Evolutionary conservation across 177 flowering plant genomes (phyloP), one percentile per base, ranked within the genome.

Genomic region (Tripterygium wilfordii): DNA sequence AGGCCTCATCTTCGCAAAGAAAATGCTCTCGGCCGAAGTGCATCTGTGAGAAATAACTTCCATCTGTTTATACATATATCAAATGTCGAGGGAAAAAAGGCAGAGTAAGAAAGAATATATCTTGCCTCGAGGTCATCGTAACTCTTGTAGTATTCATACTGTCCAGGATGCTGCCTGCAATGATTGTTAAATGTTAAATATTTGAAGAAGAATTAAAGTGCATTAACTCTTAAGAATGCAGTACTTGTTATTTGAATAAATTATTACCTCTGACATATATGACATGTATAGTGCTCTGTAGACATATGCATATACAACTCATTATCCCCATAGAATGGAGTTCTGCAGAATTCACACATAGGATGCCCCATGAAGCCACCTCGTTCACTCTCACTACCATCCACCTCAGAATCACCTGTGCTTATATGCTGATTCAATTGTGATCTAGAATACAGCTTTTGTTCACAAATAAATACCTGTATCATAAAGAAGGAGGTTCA

Each of bases 301-400:
- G 89, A 80, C 97, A 92, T 89, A 51, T 92, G 98, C 8, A 71
- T 20, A 50, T 86, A 92, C 26, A 92, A 74, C 52, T 92, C 99
- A 63, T 89, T 89, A 36, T 92, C 99, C 48, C 96, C 97, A 70
- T 92, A 92, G 50, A 82, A 92, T 8, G 97, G 84, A 10, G 64
- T 69, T 52, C 60, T 63, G 57, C 99, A 92, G 52, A 89, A 92
- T 38, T 89, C 96, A 67, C 99, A 92, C 58, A 56, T 61, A 29
- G 97, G 96, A 72, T 92, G 99, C 44, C 97, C 97, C 38, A 42
- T 61, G 53, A 92, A 89, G 20, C 99, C 99, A 61, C 99, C 99
- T 58, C 99, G 74, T 44, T 92, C 99, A 64, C 77, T 83, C 65
- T 89, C 97, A 65, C 43, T 78, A 26, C 99, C 99, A 73, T 92